Evolutionary conservation across 2,329 filamentous ascomycete species (phyloP).

Genomic region (Neofusicoccum kwambonambiense): DNA sequence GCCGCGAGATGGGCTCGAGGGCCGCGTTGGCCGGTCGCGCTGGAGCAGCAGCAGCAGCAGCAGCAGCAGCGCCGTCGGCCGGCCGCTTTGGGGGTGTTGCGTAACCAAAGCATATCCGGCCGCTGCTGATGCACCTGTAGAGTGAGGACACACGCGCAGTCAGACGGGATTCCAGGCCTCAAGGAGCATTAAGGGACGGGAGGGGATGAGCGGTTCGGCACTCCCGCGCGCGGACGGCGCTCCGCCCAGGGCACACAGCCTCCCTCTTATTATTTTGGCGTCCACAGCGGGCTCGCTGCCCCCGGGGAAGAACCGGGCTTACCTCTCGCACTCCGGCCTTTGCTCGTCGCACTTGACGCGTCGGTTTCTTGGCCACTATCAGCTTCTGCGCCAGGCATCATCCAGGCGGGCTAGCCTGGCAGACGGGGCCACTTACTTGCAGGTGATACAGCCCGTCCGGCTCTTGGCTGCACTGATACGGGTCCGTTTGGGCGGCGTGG

Average conservation of each 20-base stretch:
- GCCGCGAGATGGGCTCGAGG: constrained; percentile 11
- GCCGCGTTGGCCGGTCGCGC: neutral
- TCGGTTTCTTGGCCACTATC: constrained; percentile 22
- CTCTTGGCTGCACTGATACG: constrained; percentile 4
- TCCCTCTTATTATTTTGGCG: neutral
- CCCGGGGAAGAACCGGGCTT: neutral
- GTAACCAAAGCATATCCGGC: constrained; percentile 33
- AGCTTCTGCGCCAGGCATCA: neutral
- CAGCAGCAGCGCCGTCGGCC: neutral
- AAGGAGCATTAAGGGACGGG: neutral
- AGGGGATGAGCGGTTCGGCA: neutral
- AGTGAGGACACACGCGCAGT: neutral
- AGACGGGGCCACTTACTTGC: constrained; percentile 9
- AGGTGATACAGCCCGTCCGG: constrained; percentile 10
- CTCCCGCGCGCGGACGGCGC: neutral
- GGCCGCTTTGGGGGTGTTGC: neutral
- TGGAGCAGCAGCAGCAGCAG: neutral
- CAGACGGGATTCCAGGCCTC: neutral
- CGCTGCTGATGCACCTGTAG: constrained; percentile 27
- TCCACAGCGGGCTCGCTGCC: neutral
- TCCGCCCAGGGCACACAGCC: neutral
- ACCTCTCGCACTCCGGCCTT: constrained; percentile 40
- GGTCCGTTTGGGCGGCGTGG: neutral
- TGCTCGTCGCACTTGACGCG: constrained; percentile 39
- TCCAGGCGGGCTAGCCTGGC: neutral